Percentiles rank a stretch among this genome's conserved stretches.
These are phyloP conservation scores for Entophlyctis luteolus DNA, from an alignment of 192 early-diverging fungal species.

Conservation along the genomic window DNA sequence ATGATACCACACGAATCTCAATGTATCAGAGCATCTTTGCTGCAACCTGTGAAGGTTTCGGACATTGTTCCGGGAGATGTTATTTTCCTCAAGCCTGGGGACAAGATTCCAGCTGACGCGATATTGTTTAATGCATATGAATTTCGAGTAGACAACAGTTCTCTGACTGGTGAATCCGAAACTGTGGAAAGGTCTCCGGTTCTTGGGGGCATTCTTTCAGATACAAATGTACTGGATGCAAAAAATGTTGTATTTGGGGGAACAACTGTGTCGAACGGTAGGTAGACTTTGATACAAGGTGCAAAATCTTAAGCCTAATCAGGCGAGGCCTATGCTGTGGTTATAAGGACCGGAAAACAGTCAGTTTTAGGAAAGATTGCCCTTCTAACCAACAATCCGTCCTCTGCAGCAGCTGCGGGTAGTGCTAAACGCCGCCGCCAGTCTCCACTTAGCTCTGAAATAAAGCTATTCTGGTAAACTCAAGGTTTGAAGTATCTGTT, in stretches of 20 bases:
- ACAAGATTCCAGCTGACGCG: conserved; percentile 46
- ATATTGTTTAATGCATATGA: conserved; percentile 35
- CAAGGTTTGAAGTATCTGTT: neutral
- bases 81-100: conserved; percentile 33
- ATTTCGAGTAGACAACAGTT: conserved; percentile 46
- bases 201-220: conserved; percentile 1
- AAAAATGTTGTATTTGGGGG: conserved; percentile 49
- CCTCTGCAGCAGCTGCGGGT: neutral
- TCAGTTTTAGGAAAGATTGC: conserved; percentile 52
- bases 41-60: conserved; percentile 16
- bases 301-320: neutral
- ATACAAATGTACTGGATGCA: conserved; percentile 40
- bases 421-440: conserved; percentile 21
- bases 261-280: conserved; percentile 36
- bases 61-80: conserved; percentile 49
- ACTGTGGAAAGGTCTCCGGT: conserved; percentile 28
- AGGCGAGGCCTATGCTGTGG: conserved; percentile 50
- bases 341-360: conserved; percentile 45
- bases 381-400: conserved; percentile 26
- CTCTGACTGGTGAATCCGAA: conserved; percentile 53
- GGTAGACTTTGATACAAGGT: neutral
- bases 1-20: conserved; percentile 40
- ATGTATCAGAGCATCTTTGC: conserved; percentile 32
- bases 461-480: conserved; percentile 39
- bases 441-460: conserved; percentile 45